Evolutionary conservation across 2,329 filamentous ascomycete species (phyloP).

Genomic region (Alternaria tenuissima): DNA sequence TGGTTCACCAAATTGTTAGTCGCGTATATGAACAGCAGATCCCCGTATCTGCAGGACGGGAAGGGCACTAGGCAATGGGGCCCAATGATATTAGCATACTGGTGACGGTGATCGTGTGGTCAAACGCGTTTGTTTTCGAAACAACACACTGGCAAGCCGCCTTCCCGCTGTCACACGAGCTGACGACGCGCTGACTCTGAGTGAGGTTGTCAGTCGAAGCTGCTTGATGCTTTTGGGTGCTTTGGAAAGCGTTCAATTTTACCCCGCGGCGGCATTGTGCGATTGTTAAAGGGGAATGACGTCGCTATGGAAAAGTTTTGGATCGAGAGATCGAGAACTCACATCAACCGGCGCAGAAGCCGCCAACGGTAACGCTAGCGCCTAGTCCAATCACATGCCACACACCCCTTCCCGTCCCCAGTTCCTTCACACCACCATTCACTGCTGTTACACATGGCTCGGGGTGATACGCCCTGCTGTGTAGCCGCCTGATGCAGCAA

Average conservation of each 20-base stretch:
- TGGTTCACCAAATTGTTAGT: slow-evolving; percentile 15
- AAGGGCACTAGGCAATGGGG: slow-evolving; percentile 18
- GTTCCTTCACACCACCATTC: slow-evolving; percentile 22
- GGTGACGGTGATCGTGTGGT: slow-evolving; percentile 32
- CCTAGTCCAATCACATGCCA: slow-evolving; percentile 22
- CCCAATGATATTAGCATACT: slow-evolving; percentile 29
- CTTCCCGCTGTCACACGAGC: slow-evolving; percentile 18
- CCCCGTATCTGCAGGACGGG: slow-evolving; percentile 30
- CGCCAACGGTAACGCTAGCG: slow-evolving; percentile 20
- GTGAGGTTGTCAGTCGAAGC: neutral
- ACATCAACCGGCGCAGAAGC: slow-evolving; percentile 14
- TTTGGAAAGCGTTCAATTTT: neutral
- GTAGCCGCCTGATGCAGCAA: slow-evolving; percentile 5
- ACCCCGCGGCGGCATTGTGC: slow-evolving; percentile 9
- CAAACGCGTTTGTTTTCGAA: slow-evolving; percentile 19
- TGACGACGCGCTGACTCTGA: slow-evolving; percentile 5
- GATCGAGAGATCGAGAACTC: slow-evolving; percentile 30
- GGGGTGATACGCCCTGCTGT: slow-evolving; percentile 20
- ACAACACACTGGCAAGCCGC: slow-evolving; percentile 21
- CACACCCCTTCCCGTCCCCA: slow-evolving; percentile 10
- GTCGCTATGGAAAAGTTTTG: slow-evolving; percentile 15
- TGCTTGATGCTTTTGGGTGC: neutral
- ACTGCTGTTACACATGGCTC: slow-evolving; percentile 22
- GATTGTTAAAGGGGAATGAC: slow-evolving; percentile 13
- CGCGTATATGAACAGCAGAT: slow-evolving; percentile 18